A percentile compares a stretch with the other conserved stretches of the same genome.
These are phyloP conservation scores for Cystoisospora suis DNA, from an alignment of 169 alveolate genomes.

Conservation along the genomic window DNA sequence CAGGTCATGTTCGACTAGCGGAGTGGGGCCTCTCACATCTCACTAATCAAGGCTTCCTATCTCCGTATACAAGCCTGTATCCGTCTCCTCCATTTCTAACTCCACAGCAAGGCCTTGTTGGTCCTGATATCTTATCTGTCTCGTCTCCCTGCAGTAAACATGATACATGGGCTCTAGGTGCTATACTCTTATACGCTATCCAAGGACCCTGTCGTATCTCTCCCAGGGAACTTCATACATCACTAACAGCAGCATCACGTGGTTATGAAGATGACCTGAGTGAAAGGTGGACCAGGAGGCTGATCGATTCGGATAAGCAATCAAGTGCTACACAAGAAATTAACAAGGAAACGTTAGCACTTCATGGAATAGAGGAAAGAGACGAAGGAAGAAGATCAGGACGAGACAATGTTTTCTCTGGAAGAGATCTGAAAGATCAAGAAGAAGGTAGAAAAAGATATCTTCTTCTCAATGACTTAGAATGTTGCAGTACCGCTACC, in stretches of 20 bases:
- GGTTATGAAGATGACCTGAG: neutral
- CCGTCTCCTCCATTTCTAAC: conserved; percentile 40
- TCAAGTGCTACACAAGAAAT: neutral
- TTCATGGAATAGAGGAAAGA: no score
- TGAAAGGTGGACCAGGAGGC: neutral
- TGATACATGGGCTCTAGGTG: conserved; percentile 35
- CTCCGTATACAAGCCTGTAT: conserved; percentile 24
- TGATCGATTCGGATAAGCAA: neutral
- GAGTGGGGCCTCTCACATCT: conserved; percentile 59
- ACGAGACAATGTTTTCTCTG: neutral
- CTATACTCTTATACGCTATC: conserved; percentile 5
- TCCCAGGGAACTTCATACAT: neutral
- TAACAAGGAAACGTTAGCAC: neutral
- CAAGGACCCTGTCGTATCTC: conserved; percentile 3
- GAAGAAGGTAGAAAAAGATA: no score
- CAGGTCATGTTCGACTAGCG: conserved; percentile 46
- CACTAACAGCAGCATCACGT: neutral
- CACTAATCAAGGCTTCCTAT: conserved; percentile 4
- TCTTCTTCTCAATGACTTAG: no score
- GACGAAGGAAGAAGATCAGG: neutral
- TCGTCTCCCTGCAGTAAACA: neutral
- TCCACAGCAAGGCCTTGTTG: conserved; percentile 45
- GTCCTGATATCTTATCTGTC: neutral
- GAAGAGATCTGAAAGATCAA: neutral
- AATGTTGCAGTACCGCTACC: no score